These are phyloP conservation scores for Aspergillus sclerotialis DNA, from an alignment of 2,329 filamentous ascomycete genomes.

Conservation along the genomic window DNA sequence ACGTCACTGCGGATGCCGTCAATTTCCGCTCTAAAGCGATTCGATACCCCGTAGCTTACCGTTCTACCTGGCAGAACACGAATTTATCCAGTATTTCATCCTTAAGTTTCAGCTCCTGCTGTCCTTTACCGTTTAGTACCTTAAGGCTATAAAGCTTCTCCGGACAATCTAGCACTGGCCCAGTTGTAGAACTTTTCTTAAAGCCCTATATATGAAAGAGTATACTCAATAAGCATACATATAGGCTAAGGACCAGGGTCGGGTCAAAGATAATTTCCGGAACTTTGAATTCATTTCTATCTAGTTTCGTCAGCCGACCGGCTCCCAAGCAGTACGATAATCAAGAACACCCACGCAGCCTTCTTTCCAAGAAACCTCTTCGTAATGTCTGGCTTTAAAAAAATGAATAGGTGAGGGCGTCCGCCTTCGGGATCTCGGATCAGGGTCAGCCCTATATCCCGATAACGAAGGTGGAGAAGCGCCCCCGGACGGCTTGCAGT, in stretches of 20 bases:
- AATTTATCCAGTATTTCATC: conserved; percentile 24
- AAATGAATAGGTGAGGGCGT: conserved; percentile 10
- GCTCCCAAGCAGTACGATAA: too few relatives aligned
- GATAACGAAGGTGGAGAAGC: conserved; percentile 19
- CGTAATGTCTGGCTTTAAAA: conserved; percentile 8
- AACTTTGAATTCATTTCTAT: conserved; percentile 25
- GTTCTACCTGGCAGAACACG: conserved; percentile 23
- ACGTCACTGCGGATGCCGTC: conserved; percentile 15
- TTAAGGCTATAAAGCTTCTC: conserved; percentile 29
- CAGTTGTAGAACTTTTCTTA: background rate
- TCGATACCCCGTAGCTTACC: conserved; percentile 13
- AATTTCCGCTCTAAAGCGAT: conserved; percentile 20
- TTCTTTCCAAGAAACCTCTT: conserved; percentile 12
- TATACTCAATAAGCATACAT: conserved; percentile 26
- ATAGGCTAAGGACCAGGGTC: conserved; percentile 28
- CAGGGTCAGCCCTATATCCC: conserved; percentile 17
- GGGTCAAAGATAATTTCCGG: conserved; percentile 34
- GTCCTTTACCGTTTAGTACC: conserved; percentile 22
- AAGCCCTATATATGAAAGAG: background rate
- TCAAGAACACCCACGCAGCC: conserved; percentile 16
- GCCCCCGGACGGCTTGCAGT: conserved; percentile 15
- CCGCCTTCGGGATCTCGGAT: conserved; percentile 17
- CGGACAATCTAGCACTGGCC: conserved; percentile 16
- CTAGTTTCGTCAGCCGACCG: too few relatives aligned
- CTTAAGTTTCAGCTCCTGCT: conserved; percentile 27